These are phyloP conservation scores for Globisporangium heterothallicum DNA, from an alignment of 352 stramenopile species.

Conservation along the genomic window DNA sequence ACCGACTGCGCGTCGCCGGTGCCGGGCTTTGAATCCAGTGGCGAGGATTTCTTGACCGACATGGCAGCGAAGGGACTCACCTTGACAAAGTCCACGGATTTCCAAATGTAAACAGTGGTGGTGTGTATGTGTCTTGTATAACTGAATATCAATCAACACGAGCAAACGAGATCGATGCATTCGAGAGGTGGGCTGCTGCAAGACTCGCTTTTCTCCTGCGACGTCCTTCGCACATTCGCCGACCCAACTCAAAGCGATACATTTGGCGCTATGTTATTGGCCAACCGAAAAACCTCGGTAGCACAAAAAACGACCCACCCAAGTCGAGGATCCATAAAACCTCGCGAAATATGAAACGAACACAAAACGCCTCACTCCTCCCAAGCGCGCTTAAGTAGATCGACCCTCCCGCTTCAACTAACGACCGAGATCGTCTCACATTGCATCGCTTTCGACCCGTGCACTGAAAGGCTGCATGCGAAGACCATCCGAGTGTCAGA, in stretches of 20 bases:
- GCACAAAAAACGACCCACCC: neutral
- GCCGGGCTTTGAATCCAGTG: conserved; percentile 60
- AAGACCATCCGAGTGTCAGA: too few relatives aligned
- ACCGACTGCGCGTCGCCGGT: conserved; percentile 73
- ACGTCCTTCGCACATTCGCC: neutral
- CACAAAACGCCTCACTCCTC: neutral
- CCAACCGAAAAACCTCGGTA: neutral
- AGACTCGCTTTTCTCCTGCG: neutral
- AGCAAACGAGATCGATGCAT: neutral
- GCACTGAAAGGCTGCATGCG: too few relatives aligned
- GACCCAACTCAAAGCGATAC: conserved; percentile 2
- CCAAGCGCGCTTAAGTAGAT: conserved; percentile 11
- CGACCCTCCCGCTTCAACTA: conserved; percentile 6
- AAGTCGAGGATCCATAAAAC: neutral
- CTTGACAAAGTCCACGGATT: conserved; percentile 51
- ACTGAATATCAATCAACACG: neutral
- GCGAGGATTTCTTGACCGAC: conserved; percentile 56
- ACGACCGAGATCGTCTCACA: too few relatives aligned
- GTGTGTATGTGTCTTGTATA: neutral
- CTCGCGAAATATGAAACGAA: conserved; percentile 3
- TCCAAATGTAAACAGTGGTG: conserved; percentile 17
- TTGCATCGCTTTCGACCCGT: neutral
- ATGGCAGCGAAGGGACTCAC: conserved; percentile 57
- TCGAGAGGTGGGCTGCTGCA: too few relatives aligned
- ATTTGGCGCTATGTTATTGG: conserved; percentile 10